Evolutionary conservation across 345 rosid genomes (phyloP).

Genomic region (Noccaea caerulescens): DNA sequence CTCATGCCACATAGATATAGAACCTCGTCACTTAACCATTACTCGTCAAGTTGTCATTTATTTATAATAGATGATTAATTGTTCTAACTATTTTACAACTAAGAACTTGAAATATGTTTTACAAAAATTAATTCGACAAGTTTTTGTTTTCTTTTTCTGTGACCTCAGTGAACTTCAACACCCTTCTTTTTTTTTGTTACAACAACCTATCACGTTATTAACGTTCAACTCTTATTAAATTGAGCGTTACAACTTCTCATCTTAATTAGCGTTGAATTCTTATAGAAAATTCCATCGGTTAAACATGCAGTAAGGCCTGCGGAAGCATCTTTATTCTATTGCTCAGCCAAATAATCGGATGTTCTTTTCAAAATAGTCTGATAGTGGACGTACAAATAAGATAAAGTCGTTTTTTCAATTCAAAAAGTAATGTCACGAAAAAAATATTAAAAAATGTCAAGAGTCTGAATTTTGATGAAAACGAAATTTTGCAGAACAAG

Average conservation of each 20-base stretch:
- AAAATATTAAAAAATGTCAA: too few relatives aligned
- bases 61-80: not conserved
- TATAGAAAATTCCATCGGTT: constrained; percentile 7
- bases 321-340: constrained; percentile 11
- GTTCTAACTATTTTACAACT: not conserved
- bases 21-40: constrained; percentile 36
- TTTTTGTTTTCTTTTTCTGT: constrained; percentile 7
- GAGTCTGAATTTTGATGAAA: not conserved
- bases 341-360: constrained; percentile 6
- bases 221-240: not conserved
- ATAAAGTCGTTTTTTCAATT: not conserved
- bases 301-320: constrained; percentile 1
- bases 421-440: not conserved
- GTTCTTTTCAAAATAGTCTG: not conserved
- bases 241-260: constrained; percentile 35
- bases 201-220: constrained; percentile 25
- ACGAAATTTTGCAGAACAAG: not conserved
- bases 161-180: constrained; percentile 36
- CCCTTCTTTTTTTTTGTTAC: too few relatives aligned
- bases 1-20: constrained; percentile 36
- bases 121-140: not conserved
- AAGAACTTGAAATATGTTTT: not conserved
- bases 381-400: not conserved
- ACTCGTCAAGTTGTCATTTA: constrained; percentile 18
- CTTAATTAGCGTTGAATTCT: constrained; percentile 4